These are phyloP conservation scores for Lumnitzera racemosa DNA, from an alignment of 345 rosid species.

Conservation along the genomic window DNA sequence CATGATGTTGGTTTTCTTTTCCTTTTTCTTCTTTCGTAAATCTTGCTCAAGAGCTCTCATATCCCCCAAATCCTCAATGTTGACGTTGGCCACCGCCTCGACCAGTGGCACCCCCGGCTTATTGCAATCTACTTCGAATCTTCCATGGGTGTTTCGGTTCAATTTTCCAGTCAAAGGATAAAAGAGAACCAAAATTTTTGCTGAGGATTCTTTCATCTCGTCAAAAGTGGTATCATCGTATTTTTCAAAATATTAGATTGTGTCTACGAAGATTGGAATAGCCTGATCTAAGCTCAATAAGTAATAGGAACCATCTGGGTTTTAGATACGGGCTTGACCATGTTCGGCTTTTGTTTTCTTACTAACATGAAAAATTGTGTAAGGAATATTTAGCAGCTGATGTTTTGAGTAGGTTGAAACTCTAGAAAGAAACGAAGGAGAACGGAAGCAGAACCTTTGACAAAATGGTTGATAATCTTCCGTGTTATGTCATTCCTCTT, in stretches of 20 bases:
- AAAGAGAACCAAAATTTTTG: conserved; percentile 18
- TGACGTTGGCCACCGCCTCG: too few species aligned
- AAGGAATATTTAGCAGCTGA: too few species aligned
- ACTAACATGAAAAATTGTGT: background rate
- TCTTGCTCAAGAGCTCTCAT: too few species aligned
- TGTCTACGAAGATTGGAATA: conserved; percentile 2
- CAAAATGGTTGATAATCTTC: too few species aligned
- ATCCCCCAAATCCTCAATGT: too few species aligned
- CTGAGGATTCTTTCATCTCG: conserved; percentile 14
- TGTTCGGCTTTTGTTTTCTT: background rate
- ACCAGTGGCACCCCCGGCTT: too few species aligned
- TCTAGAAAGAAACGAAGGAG: too few species aligned
- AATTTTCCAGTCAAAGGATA: conserved; percentile 19
- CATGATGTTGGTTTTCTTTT: too few species aligned
- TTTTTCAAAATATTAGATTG: conserved; percentile 10
- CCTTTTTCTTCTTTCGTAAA: too few species aligned
- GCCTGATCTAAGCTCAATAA: conserved; percentile 17
- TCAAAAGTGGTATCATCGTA: conserved; percentile 4
- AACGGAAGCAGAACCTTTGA: too few species aligned
- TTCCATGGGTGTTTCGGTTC: conserved; percentile 7
- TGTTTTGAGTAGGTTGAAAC: too few species aligned
- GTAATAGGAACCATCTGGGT: conserved; percentile 6
- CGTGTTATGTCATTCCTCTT: too few species aligned
- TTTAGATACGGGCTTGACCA: conserved; percentile 5
- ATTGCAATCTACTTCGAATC: conserved; percentile 4